Base-by-base conservation (phyloP, 768 basidiomycete genomes). In the Termitomyces sp. region DNA sequence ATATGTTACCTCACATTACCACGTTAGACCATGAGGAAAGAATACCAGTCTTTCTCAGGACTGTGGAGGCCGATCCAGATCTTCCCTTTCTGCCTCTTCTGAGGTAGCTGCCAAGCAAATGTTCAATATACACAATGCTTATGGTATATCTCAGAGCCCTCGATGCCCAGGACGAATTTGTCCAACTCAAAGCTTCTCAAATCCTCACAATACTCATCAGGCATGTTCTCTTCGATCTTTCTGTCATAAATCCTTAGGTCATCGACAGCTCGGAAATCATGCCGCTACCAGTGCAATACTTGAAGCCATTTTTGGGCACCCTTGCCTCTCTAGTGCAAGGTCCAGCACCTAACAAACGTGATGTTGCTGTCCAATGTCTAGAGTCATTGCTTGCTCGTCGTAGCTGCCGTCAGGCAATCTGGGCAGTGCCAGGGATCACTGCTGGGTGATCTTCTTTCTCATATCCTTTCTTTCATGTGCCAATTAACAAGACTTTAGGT, bases 341-440 rank as follows among this genome's bases (percentile, higher is more conserved):
- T 19, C 68, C 73, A 26, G 77, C 81, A 2, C 68, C 76, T 4
- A 83, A 90, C 63, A 87, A 85, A 63, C 88, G 88, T 41, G 96
- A 98, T 67, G 82, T 97, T 32, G 87, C 89, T 9, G 90, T 97
- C 3, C 96, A 97, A 67, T 93, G 91, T 63, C 78, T 98, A 4
- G 92, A 93, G 67, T 85, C 87, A 5, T 71, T 97, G 22, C 74
- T 98, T 15, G 81, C 93, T 15, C 83, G 88, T n/a, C 83, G 84
- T 30, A 84, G 91, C 63, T 88, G 84, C 56, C 80, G 96, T 30
- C 78, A 79, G 64, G 85, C 86, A 32, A 87, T 93, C 15, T 97
- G 95, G 95, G 73, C 70, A 22, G 85, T 82, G 44, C 75, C 87
- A 10, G 80, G 78, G 15, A 81, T 93, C 44, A 78, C 88, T 26